Evolutionary conservation across 2,329 filamentous ascomycete species (phyloP).

Genomic region (Ophiocordyceps polyrhachis-furcata): DNA sequence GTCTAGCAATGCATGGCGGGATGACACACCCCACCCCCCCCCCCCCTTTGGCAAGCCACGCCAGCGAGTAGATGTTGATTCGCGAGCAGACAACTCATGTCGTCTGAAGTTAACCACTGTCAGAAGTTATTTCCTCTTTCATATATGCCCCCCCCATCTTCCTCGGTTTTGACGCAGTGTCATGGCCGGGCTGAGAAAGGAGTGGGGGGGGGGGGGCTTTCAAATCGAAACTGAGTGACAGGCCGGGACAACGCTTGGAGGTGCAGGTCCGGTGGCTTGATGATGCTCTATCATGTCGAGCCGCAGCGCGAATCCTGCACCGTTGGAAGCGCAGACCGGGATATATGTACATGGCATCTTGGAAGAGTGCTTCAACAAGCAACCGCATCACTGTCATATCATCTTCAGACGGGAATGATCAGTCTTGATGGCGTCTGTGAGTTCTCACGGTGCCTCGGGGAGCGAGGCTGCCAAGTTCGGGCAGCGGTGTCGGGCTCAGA

Average conservation of each 20-base stretch:
- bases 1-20: background rate
- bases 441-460: background rate
- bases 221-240: background rate
- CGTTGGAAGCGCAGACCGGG: background rate
- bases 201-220: background rate
- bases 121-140: background rate
- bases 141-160: background rate
- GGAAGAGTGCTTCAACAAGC: background rate
- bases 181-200: background rate
- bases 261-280: background rate
- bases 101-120: background rate
- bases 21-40: background rate
- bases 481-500: background rate
- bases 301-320: background rate
- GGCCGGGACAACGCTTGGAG: background rate
- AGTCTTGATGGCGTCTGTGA: background rate
- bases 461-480: background rate
- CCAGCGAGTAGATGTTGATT: background rate
- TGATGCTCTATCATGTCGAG: background rate
- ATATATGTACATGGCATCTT: background rate
- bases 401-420: background rate
- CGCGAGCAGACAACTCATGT: background rate
- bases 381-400: background rate
- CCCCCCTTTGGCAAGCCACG: background rate
- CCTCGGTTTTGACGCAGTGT: background rate